Conservation (phyloP, 305 asterid genomes). For the Plantago coronopus region DNA sequence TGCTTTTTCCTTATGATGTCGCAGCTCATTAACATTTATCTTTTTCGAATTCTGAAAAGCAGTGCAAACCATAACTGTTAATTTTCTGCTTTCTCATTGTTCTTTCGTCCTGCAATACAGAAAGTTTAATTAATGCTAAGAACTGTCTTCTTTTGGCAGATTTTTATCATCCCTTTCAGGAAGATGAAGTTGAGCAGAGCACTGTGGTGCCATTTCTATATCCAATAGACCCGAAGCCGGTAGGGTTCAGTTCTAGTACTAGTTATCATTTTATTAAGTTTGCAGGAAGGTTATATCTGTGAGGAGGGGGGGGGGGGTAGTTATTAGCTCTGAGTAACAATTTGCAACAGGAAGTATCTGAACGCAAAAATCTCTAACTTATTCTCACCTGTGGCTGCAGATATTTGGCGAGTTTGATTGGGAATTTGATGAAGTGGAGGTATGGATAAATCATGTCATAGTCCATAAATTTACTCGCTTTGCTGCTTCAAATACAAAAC, state of each 20-base stretch:
- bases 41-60: neutral
- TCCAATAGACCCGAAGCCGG: slow-evolving; percentile 74
- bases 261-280: neutral
- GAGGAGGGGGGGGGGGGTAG: too few species aligned
- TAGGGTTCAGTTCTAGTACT: slow-evolving; percentile 27
- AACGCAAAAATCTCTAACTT: slow-evolving; percentile 12
- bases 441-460: slow-evolving; percentile 21
- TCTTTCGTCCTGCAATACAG: slow-evolving; percentile 11
- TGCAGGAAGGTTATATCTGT: too few species aligned
- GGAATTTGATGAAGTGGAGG: slow-evolving; percentile 88
- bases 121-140: neutral
- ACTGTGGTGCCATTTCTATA: slow-evolving; percentile 51
- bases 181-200: slow-evolving; percentile 67
- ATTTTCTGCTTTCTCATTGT: neutral
- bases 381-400: slow-evolving; percentile 30
- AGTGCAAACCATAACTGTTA: slow-evolving; percentile 9
- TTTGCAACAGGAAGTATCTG: neutral
- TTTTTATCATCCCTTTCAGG: slow-evolving; percentile 61
- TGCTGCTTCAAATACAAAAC: too few species aligned
- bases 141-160: slow-evolving; percentile 35
- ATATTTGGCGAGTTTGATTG: slow-evolving; percentile 82
- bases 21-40: too few species aligned
- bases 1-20: too few species aligned
- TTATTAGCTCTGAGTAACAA: neutral
- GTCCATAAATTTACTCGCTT: too few species aligned